phyloP scores from a whole-genome alignment of 129 eudicot genomes.

The Flaveria robusta region DNA sequence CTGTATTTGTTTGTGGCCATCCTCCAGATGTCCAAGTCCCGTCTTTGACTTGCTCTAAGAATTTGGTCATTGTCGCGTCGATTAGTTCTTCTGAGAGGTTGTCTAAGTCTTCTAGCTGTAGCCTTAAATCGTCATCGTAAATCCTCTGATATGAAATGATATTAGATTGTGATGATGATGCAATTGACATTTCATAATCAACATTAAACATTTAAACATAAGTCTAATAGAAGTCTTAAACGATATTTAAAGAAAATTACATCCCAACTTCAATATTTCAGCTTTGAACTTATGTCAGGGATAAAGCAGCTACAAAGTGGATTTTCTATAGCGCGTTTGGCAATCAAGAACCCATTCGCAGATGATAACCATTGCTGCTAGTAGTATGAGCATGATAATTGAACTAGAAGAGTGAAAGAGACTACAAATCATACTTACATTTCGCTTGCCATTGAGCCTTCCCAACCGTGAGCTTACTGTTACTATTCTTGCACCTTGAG shows the following conservation, averaged over 20 bases:
- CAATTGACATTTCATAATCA: neutral
- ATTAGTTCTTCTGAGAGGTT: constrained; percentile 72
- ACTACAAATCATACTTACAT: constrained; percentile 42
- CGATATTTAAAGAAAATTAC: neutral
- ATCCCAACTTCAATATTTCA: neutral
- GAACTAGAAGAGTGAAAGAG: neutral
- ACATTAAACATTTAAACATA: too few relatives aligned
- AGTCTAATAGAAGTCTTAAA: neutral
- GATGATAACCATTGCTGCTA: neutral
- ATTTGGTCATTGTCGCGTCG: constrained; percentile 53
- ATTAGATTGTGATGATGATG: neutral
- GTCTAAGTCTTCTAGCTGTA: constrained; percentile 58
- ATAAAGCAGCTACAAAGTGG: neutral
- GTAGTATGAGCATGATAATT: neutral
- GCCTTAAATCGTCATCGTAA: constrained; percentile 57
- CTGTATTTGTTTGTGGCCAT: constrained; percentile 83
- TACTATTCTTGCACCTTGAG: constrained; percentile 70
- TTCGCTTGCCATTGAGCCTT: constrained; percentile 73
- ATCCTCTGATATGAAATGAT: constrained; percentile 55
- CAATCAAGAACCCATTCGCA: neutral
- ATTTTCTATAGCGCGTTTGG: neutral
- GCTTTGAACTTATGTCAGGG: neutral
- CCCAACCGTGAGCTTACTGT: constrained; percentile 83
- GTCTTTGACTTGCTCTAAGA: constrained; percentile 75
- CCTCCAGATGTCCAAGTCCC: constrained; percentile 77